Evolutionary conservation across 257 asterid species (phyloP).

Genomic region (Nicotiana knightiana): DNA sequence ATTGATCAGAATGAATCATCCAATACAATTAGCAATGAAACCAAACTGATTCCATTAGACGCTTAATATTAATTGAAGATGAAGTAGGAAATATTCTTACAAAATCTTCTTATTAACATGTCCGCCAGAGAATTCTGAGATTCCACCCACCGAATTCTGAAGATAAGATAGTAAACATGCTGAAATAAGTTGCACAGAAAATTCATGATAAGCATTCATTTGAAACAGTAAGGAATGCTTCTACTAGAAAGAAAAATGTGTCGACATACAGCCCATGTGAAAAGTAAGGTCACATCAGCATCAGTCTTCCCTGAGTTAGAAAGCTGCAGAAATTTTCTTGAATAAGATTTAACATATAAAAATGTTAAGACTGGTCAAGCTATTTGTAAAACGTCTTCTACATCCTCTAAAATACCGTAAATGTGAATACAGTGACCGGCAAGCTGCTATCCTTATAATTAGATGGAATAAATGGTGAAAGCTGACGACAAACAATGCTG

Average conservation of each 20-base stretch:
- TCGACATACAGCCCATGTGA: constrained; percentile 87
- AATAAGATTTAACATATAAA: background rate
- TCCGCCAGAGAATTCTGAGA: constrained; percentile 78
- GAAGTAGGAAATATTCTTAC: constrained; percentile 1
- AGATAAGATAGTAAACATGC: constrained; percentile 13
- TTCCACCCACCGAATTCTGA: constrained; percentile 94
- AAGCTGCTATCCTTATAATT: constrained; percentile 93
- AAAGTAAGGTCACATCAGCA: constrained; percentile 79
- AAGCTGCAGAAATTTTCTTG: constrained; percentile 36
- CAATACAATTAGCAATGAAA: background rate
- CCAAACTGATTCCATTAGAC: background rate
- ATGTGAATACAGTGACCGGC: constrained; percentile 81
- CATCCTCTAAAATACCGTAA: constrained; percentile 42
- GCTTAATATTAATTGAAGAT: background rate
- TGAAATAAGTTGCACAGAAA: background rate
- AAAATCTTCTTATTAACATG: constrained; percentile 44
- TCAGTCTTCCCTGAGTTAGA: constrained; percentile 60
- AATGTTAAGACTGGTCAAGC: constrained; percentile 13
- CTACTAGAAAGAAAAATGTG: background rate
- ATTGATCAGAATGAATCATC: background rate
- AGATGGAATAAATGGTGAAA: constrained; percentile 87
- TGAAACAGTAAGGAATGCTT: constrained; percentile 9
- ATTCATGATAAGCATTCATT: background rate
- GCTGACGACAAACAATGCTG: constrained; percentile 79
- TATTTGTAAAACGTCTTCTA: constrained; percentile 13